Conservation (phyloP, 371 early-diverging fungal genomes). For the Mortierella sp. region DNA sequence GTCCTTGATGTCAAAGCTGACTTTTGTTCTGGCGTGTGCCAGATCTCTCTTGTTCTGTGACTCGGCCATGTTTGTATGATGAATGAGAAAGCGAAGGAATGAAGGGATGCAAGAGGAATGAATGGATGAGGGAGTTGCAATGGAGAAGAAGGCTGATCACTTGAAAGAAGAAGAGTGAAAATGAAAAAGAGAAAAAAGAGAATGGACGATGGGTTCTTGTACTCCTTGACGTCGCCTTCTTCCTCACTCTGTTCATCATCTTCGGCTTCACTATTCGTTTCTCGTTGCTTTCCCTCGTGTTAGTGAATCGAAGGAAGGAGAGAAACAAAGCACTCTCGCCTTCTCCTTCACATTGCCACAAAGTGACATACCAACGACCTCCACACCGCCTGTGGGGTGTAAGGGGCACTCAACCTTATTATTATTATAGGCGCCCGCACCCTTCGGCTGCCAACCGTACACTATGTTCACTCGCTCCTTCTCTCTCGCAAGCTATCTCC, state of each 20-base stretch:
- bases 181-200: background rate
- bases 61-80: slow-evolving; percentile 17
- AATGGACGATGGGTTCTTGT: background rate
- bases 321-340: background rate
- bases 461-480: background rate
- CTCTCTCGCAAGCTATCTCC: background rate
- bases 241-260: background rate
- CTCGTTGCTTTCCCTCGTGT: slow-evolving; percentile 1
- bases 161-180: background rate
- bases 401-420: background rate
- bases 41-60: slow-evolving; percentile 40
- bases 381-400: background rate
- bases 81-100: background rate
- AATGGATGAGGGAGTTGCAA: background rate
- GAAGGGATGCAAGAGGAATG: background rate
- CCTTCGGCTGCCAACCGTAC: slow-evolving; percentile 7
- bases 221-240: background rate
- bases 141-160: background rate
- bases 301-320: background rate
- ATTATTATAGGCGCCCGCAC: background rate
- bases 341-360: background rate
- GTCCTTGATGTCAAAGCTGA: slow-evolving; percentile 30
- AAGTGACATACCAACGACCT: slow-evolving; percentile 3
- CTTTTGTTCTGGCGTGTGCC: slow-evolving; percentile 38
- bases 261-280: background rate